Evolutionary conservation across 176 grass and related monocot species (phyloP), one percentile per base, ranked within the genome.

Genomic region (Elymus sibiricus): DNA sequence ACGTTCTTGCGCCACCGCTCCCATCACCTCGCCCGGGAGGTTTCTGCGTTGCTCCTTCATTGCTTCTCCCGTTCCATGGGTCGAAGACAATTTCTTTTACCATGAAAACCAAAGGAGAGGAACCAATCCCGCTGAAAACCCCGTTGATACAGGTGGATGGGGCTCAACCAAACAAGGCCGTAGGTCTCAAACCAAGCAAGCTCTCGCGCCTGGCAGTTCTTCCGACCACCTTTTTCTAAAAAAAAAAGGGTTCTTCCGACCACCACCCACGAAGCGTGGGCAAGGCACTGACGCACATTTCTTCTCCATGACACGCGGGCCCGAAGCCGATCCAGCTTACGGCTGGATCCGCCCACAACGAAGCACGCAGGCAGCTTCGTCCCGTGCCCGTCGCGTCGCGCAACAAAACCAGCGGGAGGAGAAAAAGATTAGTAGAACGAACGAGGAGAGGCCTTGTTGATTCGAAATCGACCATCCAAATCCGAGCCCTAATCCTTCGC

Each of bases 331-430:
- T 69, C 7, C 77, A 26, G 56, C 35, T 35, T 79, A 62, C 76
- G 77, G 77, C 34, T 22, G 56, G 56, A 73, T 46, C 39, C 70
- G 14, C 70, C 70, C 26, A 63, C 77, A 1, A 5, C 34, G 77
- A 79, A 79, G 77, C 37, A 27, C 58, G 35, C 58, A 63, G 58
- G 77, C 58, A 43, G 77, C 58, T 79, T 79, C 77, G 77, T 64
- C 58, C 58, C 37, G 37, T 60, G 9, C 8, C 76, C 22, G 53
- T 78, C 53, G 76, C 76, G 76, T 79, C 76, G 32, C 76, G 32
- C 76, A 81, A 34, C 78, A 64, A 29, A 44, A 77, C 64, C 37
- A 79, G 24, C 24, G 78, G 59, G 19, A 28, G 35, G 13, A 15
- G 40, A 47, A 17, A 51, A 53, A 21, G 26, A 76, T 38, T 78